Evolutionary conservation across 2,329 filamentous ascomycete genomes (phyloP), one percentile per base, ranked within the genome.

Genomic region (Pseudodiploospora longispora): DNA sequence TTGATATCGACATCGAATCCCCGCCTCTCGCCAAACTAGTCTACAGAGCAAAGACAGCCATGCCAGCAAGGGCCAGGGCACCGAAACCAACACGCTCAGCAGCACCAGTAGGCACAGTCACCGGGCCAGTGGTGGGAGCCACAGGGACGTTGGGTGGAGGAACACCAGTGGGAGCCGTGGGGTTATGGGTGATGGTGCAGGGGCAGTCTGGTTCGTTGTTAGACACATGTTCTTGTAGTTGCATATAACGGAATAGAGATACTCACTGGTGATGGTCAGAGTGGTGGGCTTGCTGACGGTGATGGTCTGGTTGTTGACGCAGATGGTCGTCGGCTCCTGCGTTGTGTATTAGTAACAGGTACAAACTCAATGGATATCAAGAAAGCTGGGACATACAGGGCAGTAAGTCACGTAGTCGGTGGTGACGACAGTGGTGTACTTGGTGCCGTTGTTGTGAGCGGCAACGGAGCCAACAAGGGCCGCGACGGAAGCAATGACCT

Each of bases 221-320:
- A 66, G 58, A 47, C n/a, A 10, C 28, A 27, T 5, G 6, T 30
- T 27, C 12, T 44, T 38, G 10, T 41, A 32, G 36, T 12, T 19
- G 19, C 19, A 19, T 19, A 3, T 19, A 19, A 19, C 19, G 30
- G n/a, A 9, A 10, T n/a, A 30, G 38, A n/a, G 12, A 41, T 32
- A 55, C 67, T 55, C 56, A 71, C 68, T 68, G 42, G 65, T 70
- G 51, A 74, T 59, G 50, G 70, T 72, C 45, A 74, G 42, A 36
- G 64, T 69, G 31, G 65, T 68, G 29, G 62, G 58, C 49, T 58
- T 49, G 19, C 64, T 69, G 47, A 63, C 68, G 29, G 66, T 72
- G 55, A 69, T 70, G 40, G 70, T 72, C 47, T 65, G 65, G 44
- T 62, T 60, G 54, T 62, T 61, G 30, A 64, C 54, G 46, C 66